A percentile compares a stretch with the other conserved stretches of the same genome.
Conservation (phyloP, 2,329 filamentous ascomycete genomes). For the Fusarium sp. region DNA sequence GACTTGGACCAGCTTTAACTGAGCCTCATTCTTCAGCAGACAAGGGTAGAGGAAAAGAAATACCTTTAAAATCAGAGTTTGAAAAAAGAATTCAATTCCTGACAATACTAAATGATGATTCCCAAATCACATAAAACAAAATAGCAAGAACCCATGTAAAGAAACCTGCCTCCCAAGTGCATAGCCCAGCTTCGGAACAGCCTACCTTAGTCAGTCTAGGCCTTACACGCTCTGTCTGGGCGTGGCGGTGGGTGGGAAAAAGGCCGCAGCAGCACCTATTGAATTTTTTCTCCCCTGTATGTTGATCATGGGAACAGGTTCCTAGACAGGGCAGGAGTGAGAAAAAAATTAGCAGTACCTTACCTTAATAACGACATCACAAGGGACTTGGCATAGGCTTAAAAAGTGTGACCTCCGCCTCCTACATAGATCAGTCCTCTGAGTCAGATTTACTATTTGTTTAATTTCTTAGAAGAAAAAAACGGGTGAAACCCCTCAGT, state of each 20-base stretch:
- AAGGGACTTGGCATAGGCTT: conserved; percentile 42
- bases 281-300: conserved; percentile 36
- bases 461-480: not conserved
- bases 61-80: not conserved
- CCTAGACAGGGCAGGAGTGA: conserved; percentile 22
- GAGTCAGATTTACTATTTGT: conserved; percentile 1
- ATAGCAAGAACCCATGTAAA: not conserved
- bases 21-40: conserved; percentile 34
- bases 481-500: not conserved
- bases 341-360: conserved; percentile 23
- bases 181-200: conserved; percentile 24
- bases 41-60: conserved; percentile 1
- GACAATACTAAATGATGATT: not conserved
- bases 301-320: conserved; percentile 44
- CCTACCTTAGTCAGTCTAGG: conserved; percentile 25
- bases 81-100: not conserved
- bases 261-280: conserved; percentile 29
- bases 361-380: conserved; percentile 37
- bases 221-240: conserved; percentile 22
- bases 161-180: not conserved
- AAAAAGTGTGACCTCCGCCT: conserved; percentile 36
- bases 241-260: conserved; percentile 18
- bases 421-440: not conserved
- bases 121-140: not conserved
- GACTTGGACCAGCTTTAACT: conserved; percentile 25